A percentile compares a stretch with the other conserved stretches of the same genome.
These are phyloP conservation scores for Arxiozyma telluris DNA, from an alignment of 1,139 yeast genomes.

Conservation along the genomic window DNA sequence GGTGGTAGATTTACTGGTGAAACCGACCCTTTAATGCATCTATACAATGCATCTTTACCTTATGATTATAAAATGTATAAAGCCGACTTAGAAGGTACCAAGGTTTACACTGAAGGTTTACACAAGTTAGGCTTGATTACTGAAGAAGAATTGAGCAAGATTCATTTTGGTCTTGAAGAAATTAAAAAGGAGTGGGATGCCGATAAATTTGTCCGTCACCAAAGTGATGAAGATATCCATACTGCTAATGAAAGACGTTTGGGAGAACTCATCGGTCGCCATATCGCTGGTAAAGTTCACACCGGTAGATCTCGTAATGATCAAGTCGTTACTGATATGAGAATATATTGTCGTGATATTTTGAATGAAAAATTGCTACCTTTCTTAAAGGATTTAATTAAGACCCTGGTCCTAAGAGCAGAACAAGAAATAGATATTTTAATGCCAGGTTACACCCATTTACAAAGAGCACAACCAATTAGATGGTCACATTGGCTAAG, in stretches of 20 bases:
- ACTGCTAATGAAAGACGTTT: conserved; percentile 97
- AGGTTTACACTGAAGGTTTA: conserved; percentile 83
- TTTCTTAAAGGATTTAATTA: conserved; percentile 52
- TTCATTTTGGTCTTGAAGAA: conserved; percentile 68
- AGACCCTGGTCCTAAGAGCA: conserved; percentile 65
- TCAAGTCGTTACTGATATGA: conserved; percentile 97
- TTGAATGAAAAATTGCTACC: conserved; percentile 51
- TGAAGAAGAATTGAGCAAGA: conserved; percentile 59
- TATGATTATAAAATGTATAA: conserved; percentile 91
- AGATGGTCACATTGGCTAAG: conserved; percentile 98
- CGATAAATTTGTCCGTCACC: conserved; percentile 68
- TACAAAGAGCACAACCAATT: conserved; percentile 98
- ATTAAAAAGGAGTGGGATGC: conserved; percentile 75
- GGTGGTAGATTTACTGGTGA: conserved; percentile 98
- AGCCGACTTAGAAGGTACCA: conserved; percentile 90
- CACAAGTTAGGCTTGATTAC: conserved; percentile 68
- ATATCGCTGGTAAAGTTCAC: conserved; percentile 94
- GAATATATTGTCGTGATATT: conserved; percentile 81
- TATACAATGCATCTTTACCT: conserved; percentile 92
- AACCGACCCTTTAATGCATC: conserved; percentile 93
- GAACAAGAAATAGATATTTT: conserved; percentile 76
- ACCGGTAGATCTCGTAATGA: conserved; percentile 98
- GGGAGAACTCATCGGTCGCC: conserved; percentile 90
- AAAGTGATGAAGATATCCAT: conserved; percentile 96
- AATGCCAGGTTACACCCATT: conserved; percentile 98